Conservation (phyloP, 306 rosid genomes). For the Pterocarpus macrocarpus region DNA sequence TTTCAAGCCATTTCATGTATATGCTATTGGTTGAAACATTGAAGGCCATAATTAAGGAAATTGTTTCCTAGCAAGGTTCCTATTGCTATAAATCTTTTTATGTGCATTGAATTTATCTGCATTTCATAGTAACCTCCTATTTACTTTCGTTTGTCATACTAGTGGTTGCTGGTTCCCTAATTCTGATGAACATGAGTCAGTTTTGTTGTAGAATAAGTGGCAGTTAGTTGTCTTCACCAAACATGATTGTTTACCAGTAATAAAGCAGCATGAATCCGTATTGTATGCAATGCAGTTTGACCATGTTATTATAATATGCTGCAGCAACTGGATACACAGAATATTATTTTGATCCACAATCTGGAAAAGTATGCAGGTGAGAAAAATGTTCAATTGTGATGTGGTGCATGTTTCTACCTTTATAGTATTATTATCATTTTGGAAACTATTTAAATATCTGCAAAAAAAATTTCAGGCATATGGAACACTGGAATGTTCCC, state of each 20-base stretch:
- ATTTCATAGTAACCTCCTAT: neutral
- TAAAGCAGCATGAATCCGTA: neutral
- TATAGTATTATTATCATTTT: conserved; percentile 7
- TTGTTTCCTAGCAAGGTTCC: conserved; percentile 1
- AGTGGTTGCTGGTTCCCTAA: neutral
- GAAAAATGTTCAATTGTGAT: conserved; percentile 37
- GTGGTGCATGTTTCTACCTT: conserved; percentile 7
- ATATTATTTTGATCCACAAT: conserved; percentile 75
- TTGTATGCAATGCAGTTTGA: conserved; percentile 36
- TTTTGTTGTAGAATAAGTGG: conserved; percentile 23
- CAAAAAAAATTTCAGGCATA: conserved; percentile 65
- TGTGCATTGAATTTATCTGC: neutral
- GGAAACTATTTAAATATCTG: conserved; percentile 9
- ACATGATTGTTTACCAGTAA: conserved; percentile 23
- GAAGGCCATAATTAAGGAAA: conserved; percentile 1
- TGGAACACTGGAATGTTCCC: conserved; percentile 97
- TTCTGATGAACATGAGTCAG: neutral
- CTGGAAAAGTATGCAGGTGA: conserved; percentile 94
- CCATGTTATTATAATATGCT: conserved; percentile 31
- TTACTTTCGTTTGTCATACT: neutral
- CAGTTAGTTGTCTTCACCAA: conserved; percentile 16
- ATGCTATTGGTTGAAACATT: conserved; percentile 12
- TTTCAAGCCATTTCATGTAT: conserved; percentile 6
- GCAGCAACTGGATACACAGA: conserved; percentile 98
- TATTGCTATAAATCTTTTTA: neutral